Base-by-base conservation (phyloP, 768 basidiomycete species). In the Heimioporus sp. region DNA sequence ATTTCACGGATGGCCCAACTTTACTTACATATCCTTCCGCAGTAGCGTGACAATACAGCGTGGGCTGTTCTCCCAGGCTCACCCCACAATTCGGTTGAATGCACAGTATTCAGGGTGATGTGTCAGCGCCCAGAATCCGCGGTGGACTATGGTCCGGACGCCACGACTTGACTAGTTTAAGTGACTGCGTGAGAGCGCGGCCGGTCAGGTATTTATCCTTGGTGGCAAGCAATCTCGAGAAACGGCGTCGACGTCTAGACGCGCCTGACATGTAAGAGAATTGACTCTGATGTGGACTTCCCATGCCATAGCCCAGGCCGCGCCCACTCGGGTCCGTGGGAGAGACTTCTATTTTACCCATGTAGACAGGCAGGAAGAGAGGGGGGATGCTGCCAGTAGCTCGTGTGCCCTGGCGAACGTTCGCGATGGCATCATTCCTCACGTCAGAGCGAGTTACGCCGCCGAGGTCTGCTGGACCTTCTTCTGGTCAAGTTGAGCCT, bases 11-110 rank as follows among this genome's bases (percentile, higher is more conserved):
- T 42, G 38, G 52, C 54, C 47, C 52, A 53, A 53, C 53, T 46
- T 38, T 46, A 60, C 49, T 50, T 38, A 48, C 60, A n/a, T n/a
- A n/a, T n/a, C 55, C 54, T 61, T 43, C 48, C 48, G 46, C 45
- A 53, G 57, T 51, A 53, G 24, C 51, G 11, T 42, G 53, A 43
- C 12, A 41, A 15, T 38, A 12, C 13, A 32, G 17, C 19, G 16
- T 37, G 16, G 20, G 31, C 20, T 32, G n/a, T 38, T 12, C 48
- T 54, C 46, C 52, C 49, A 43, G 43, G 46, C 9, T 13, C 16
- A 13, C 34, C 30, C 40, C 32, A 10, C 19, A 11, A 17, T 19
- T 19, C 13, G 16, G 16, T 35, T 35, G 5, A 13, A 28, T 24
- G 21, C 41, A 24, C 41, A 41, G 41, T 10, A 28, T 30, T 24